Evolutionary conservation across 2,329 filamentous ascomycete genomes (phyloP), one percentile per base, ranked within the genome.

Genomic region (Trichoderma citrinoviride): DNA sequence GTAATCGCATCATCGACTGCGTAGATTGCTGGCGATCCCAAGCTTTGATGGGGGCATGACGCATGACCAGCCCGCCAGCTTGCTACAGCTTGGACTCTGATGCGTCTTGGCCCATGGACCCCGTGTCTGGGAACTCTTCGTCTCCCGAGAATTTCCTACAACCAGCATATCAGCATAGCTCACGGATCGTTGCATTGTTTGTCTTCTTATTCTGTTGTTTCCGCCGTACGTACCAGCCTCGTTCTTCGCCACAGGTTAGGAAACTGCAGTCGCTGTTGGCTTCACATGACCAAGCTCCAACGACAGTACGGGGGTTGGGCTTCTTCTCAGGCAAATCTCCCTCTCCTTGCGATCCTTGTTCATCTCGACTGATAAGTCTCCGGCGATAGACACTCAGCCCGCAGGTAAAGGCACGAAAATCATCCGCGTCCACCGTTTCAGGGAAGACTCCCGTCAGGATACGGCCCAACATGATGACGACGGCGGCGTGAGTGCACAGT

Each of bases 401-500:
- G 73, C 92, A 94, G 1, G 93, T 97, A 75, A 89, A 96, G 67
- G 92, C 92, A 66, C 84, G 81, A 74, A 97, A 97, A 76, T 97
- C 93, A 68, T 95, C 90, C 60, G 85, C 84, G 7, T 85, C 86
- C 33, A 87, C 81, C 73, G 90, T 86, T 0, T 86, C 83, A 0
- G 93, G 93, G 83, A 94, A 88, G 21, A 77, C 72, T 0, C 92
- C 93, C 2, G 93, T 97, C 70, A 99, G 80, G 1, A 87, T 88
- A 46, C 95, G 85, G 0, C 94, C 94, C 69, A 95, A 85, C 8
- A 91, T 90, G 74, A 99, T 97, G 72, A 98, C 85, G 12, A 89
- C 87, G 4, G 95, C 95, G 1, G 95, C 95, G 79, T 99, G 95
- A 1, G 91, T 90, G 77, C 92, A 97, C 44, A 99, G 82, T 46